A percentile compares a stretch with the other conserved stretches of the same genome.
phyloP scores from a whole-genome alignment of 139 green algal species.

The Volvox africanus region DNA sequence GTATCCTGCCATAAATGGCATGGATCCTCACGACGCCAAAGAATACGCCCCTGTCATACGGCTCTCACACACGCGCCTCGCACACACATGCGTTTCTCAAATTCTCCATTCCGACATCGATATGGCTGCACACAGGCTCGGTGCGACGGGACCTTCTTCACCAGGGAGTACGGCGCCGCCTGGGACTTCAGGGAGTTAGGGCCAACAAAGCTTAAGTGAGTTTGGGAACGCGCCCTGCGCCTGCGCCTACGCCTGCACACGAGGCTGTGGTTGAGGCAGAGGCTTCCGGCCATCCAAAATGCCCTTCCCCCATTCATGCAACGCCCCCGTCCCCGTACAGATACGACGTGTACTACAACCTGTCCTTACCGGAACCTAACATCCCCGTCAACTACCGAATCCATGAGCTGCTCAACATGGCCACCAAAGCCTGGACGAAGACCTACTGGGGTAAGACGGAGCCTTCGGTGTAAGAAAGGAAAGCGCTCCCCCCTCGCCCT shows the following conservation, averaged over 20 bases:
- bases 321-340: not conserved
- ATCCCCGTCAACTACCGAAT: conserved; percentile 20
- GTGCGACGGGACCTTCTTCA: conserved; percentile 39
- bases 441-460: conserved; percentile 30
- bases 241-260: not conserved
- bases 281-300: too few species aligned
- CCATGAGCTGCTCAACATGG: conserved; percentile 36
- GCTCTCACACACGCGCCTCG: too few species aligned
- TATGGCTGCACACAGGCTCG: conserved; percentile 1
- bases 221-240: not conserved
- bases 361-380: conserved; percentile 29
- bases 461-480: too few species aligned
- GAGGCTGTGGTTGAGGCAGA: too few species aligned
- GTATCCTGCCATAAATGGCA: too few species aligned
- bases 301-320: too few species aligned
- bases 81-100: too few species aligned
- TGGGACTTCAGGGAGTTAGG: conserved; percentile 34
- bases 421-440: conserved; percentile 24
- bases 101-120: too few species aligned
- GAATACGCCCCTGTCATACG: too few species aligned
- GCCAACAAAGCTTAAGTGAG: not conserved
- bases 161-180: conserved; percentile 26
- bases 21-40: too few species aligned
- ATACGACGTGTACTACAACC: conserved; percentile 58
- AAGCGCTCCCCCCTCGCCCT: too few species aligned